Base-by-base conservation (phyloP, 2,329 filamentous ascomycete species). In the Fusarium goolgardi region DNA sequence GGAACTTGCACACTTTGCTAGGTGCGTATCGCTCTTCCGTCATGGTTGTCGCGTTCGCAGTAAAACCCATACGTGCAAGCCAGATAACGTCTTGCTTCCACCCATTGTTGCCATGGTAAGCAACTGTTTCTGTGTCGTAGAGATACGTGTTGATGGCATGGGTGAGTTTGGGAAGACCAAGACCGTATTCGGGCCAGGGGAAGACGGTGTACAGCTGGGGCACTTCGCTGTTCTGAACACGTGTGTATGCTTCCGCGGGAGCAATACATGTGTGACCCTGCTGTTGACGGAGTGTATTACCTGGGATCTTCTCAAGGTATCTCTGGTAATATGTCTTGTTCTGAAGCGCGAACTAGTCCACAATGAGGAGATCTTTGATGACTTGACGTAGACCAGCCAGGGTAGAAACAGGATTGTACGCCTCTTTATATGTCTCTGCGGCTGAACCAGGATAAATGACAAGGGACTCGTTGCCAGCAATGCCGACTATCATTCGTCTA, bases 61-160 rank as follows among this genome's bases (percentile, higher is more conserved):
- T 59, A 0, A 60, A 44, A 0, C 55, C 55, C 55, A 59, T 60
- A 11, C 55, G 55, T 1, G 57, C 57, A 16, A 59, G 55, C 57
- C 55, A 60, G 9, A 60, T 60, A 0, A 59, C 57, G 12, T 59
- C 57, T 12, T 60, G 57, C 43, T 60, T 60, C 43, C 57, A 60
- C 1, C 57, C 57, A 4, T 25, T 60, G 20, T 60, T 60, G 1
- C 57, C 55, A 3, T 60, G 55, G 9, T 59, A 59, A 1, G 8
- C 12, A 1, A 52, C 40, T 1, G 55, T 60, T n/a, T 60, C 57
- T 0, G 57, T 52, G 9, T 60, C 55, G 5, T 59, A 60, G 1
- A 59, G 44, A 18, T 60, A 60, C 0, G 55, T 60, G 31, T 60
- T 60, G 20, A 43, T 59, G 5, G 57, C 57, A 8, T 59, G 15